phyloP scores from a whole-genome alignment of 2,329 filamentous ascomycete species.

The Chaetomium sp. region DNA sequence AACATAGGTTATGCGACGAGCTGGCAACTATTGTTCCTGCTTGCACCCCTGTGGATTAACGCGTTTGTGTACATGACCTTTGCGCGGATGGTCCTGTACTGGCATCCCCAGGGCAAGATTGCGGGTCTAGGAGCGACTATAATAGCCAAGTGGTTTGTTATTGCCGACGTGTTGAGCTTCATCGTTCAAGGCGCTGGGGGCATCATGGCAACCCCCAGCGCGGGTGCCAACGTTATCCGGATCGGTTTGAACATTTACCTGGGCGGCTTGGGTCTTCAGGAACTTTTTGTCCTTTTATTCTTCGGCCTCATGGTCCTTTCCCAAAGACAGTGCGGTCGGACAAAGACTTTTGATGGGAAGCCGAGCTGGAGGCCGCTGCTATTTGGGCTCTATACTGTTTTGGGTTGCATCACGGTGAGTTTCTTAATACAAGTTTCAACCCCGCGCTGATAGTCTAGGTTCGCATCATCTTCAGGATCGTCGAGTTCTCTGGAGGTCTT shows the following conservation, averaged over 20 bases:
- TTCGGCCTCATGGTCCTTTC: constrained; percentile 42
- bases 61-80: constrained; percentile 51
- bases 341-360: constrained; percentile 27
- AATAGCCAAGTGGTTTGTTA: constrained; percentile 51
- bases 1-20: constrained; percentile 38
- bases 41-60: constrained; percentile 50
- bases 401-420: constrained; percentile 44
- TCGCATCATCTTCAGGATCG: constrained; percentile 61
- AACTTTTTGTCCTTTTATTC: constrained; percentile 45
- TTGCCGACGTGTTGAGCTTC: constrained; percentile 52
- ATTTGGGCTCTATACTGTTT: constrained; percentile 40
- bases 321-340: constrained; percentile 35
- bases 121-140: constrained; percentile 39
- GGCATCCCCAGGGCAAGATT: constrained; percentile 41
- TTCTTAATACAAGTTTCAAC: background rate
- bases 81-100: constrained; percentile 45
- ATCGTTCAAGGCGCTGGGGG: constrained; percentile 48
- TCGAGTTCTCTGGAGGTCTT: constrained; percentile 55
- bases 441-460: background rate
- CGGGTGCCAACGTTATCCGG: constrained; percentile 33
- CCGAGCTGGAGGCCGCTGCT: constrained; percentile 41
- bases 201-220: constrained; percentile 39
- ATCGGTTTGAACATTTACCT: constrained; percentile 46
- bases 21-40: constrained; percentile 44
- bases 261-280: constrained; percentile 44